Conservation (phyloP, 2,329 filamentous ascomycete species). For the Colletotrichum agaves region DNA sequence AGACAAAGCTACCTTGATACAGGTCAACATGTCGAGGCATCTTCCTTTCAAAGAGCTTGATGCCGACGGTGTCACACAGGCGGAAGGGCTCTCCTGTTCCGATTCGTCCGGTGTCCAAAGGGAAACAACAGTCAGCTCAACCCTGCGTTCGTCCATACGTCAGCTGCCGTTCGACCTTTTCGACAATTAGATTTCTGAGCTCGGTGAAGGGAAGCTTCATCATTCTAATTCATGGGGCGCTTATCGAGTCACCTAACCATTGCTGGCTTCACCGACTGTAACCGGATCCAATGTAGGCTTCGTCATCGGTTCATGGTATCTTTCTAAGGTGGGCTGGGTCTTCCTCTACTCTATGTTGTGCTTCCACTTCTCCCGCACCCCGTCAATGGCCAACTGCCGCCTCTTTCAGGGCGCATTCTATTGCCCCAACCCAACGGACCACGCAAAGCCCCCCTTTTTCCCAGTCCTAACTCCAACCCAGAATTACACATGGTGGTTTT, state of each 20-base stretch:
- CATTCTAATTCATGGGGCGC: neutral
- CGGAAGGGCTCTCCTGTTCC: slow-evolving; percentile 9
- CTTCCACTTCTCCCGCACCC: neutral
- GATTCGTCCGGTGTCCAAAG: slow-evolving; percentile 22
- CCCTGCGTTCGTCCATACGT: slow-evolving; percentile 1
- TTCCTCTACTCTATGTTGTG: slow-evolving; percentile 4
- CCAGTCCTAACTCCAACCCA: slow-evolving; percentile 28
- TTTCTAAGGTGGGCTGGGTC: slow-evolving; percentile 10
- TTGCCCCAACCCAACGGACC: slow-evolving; percentile 1
- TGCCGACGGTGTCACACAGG: slow-evolving; percentile 16
- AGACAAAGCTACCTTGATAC: neutral
- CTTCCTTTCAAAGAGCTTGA: neutral
- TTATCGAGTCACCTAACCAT: neutral
- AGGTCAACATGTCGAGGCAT: neutral
- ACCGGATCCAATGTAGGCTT: slow-evolving; percentile 27
- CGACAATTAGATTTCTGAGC: neutral
- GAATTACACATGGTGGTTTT: slow-evolving; percentile 25
- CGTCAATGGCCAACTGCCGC: neutral
- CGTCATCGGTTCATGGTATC: slow-evolving; percentile 36
- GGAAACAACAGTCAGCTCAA: slow-evolving; percentile 8
- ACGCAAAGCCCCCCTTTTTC: slow-evolving; percentile 3
- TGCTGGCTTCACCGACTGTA: slow-evolving; percentile 11
- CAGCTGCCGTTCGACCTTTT: slow-evolving; percentile 15
- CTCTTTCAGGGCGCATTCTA: slow-evolving; percentile 9
- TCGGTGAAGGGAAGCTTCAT: slow-evolving; percentile 28